phyloP scores from a whole-genome alignment of 2,329 filamentous ascomycete genomes.

The Metarhizium anisopliae region DNA sequence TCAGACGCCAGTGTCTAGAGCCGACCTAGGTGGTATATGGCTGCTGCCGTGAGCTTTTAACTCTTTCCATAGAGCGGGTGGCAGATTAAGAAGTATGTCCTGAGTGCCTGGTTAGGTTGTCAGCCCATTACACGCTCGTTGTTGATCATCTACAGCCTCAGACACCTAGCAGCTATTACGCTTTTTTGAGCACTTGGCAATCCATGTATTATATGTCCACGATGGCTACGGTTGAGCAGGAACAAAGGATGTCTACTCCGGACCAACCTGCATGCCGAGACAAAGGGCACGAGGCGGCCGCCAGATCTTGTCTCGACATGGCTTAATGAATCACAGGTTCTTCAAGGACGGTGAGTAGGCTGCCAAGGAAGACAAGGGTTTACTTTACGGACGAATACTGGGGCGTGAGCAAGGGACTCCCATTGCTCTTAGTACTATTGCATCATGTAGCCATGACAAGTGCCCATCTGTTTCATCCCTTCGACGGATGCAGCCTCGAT shows the following conservation, averaged over 20 bases:
- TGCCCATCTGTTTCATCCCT: not conserved
- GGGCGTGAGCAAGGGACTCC: not conserved
- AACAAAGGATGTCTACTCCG: not conserved
- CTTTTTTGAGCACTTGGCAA: too few relatives aligned
- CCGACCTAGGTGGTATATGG: too few relatives aligned
- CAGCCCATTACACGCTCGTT: too few relatives aligned
- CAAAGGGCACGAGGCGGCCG: not conserved
- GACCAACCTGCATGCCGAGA: not conserved
- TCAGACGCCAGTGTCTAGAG: too few relatives aligned
- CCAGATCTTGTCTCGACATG: not conserved
- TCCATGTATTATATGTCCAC: too few relatives aligned
- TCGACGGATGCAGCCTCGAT: not conserved
- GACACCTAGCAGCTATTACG: too few relatives aligned
- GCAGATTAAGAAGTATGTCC: too few relatives aligned
- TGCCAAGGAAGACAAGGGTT: not conserved
- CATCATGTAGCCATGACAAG: not conserved
- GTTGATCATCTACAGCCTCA: too few relatives aligned
- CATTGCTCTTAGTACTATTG: not conserved
- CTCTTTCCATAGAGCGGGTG: too few relatives aligned
- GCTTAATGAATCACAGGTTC: not conserved
- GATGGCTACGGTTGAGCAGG: not conserved
- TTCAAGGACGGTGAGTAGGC: not conserved
- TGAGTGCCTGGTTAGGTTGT: too few relatives aligned
- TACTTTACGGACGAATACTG: not conserved
- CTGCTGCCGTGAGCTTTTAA: too few relatives aligned